These are phyloP conservation scores for Striga asiatica DNA, from an alignment of 257 asterid species.

Conservation along the genomic window DNA sequence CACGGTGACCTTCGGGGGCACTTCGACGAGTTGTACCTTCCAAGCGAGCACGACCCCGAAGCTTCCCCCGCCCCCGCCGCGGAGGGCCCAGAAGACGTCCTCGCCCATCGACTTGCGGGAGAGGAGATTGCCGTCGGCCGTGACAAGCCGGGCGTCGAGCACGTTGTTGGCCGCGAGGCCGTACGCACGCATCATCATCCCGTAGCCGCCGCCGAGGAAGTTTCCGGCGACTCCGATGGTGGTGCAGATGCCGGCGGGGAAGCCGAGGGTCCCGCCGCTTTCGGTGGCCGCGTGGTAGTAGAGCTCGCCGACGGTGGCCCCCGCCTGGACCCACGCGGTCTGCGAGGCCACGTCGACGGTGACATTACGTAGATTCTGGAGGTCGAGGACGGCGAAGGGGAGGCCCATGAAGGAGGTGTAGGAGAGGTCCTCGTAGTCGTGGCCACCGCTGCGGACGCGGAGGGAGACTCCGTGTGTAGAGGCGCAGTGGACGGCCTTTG, in stretches of 20 bases:
- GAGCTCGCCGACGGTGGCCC: conserved; percentile 17
- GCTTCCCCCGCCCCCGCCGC: conserved; percentile 24
- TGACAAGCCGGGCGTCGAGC: background rate
- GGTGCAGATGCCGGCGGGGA: conserved; percentile 18
- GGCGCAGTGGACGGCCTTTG: background rate
- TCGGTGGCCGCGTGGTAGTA: conserved; percentile 8
- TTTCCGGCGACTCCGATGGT: conserved; percentile 18
- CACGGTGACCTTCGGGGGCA: conserved; percentile 4
- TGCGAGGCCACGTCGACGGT: too few relatives aligned
- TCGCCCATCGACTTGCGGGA: conserved; percentile 17
- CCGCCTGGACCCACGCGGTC: conserved; percentile 18
- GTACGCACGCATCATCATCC: conserved; percentile 10
- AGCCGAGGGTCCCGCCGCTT: conserved; percentile 1
- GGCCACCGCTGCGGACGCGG: background rate
- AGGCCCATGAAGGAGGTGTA: background rate
- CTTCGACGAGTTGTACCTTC: conserved; percentile 5
- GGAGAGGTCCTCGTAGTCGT: background rate
- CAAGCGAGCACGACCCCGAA: conserved; percentile 11
- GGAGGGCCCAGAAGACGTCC: conserved; percentile 16
- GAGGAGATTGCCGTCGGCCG: conserved; percentile 14
- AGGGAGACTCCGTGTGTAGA: background rate
- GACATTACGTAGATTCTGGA: too few relatives aligned
- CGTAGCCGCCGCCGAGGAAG: conserved; percentile 18
- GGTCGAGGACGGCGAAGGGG: background rate
- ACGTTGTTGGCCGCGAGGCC: conserved; percentile 19